These are phyloP conservation scores for Botryotinia convoluta DNA, from an alignment of 2,329 filamentous ascomycete species.

Conservation along the genomic window DNA sequence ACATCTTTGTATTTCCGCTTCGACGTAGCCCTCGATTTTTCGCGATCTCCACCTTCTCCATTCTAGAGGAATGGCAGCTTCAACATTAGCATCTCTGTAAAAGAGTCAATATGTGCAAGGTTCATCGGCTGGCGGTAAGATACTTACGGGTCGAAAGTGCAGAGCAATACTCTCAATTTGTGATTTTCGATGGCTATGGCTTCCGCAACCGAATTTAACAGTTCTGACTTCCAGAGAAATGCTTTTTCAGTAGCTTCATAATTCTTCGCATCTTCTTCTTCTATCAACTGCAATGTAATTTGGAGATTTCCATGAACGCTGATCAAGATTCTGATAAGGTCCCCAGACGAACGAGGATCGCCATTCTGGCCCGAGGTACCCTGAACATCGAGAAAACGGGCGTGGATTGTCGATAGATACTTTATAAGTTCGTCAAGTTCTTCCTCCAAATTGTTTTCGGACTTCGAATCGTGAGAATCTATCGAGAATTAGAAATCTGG, in stretches of 20 bases:
- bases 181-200: background rate
- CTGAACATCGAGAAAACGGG: background rate
- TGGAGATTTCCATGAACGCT: background rate
- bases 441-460: background rate
- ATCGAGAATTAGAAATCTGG: background rate
- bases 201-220: background rate
- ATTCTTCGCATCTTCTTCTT: background rate
- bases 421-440: background rate
- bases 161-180: slow-evolving; percentile 14
- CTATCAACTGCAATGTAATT: background rate
- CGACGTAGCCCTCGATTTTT: background rate
- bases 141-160: slow-evolving; percentile 13
- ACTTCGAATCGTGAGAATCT: background rate
- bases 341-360: background rate
- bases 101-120: background rate
- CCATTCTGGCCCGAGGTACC: background rate
- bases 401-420: background rate
- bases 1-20: slow-evolving; percentile 16
- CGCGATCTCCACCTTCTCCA: background rate
- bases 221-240: background rate
- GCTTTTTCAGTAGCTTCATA: accelerated
- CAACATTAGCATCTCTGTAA: background rate
- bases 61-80: background rate
- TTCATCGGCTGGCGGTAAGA: background rate
- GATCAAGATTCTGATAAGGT: background rate